Evolutionary conservation across 352 stramenopile species (phyloP).

Genomic region (Pythium grandisporangium): DNA sequence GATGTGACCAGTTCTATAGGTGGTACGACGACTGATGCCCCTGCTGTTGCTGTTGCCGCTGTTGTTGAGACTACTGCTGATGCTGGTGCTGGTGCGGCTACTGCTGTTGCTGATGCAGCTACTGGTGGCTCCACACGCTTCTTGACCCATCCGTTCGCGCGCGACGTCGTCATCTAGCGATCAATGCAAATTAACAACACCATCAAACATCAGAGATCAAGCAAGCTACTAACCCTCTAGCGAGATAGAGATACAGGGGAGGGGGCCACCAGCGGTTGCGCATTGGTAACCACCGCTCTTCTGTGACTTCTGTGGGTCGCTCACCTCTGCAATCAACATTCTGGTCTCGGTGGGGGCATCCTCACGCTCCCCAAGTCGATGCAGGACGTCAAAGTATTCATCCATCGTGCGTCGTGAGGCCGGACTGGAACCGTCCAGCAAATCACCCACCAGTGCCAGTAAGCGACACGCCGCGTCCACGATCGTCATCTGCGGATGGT

Average conservation of each 20-base stretch:
- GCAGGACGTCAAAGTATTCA: conserved; percentile 69
- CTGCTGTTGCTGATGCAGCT: no score
- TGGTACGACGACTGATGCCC: no score
- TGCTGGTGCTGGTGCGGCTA: conserved; percentile 2
- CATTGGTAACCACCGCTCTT: no score
- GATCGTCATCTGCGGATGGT: conserved; percentile 49
- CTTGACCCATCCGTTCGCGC: conserved; percentile 46
- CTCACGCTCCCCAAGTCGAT: conserved; percentile 35
- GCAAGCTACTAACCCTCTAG: no score
- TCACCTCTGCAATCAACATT: conserved; percentile 44
- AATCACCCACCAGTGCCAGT: conserved; percentile 56
- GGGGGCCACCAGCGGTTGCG: no score
- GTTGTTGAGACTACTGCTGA: no score
- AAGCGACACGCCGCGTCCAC: conserved; percentile 59
- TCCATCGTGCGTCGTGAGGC: conserved; percentile 75
- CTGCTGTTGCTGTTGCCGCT: no score
- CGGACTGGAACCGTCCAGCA: conserved; percentile 75
- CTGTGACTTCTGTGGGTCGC: no score
- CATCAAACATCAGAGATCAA: no score
- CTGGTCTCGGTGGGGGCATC: conserved; percentile 22
- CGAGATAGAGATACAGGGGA: no score
- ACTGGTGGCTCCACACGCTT: conserved; percentile 19
- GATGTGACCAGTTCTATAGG: no score
- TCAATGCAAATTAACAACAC: no score
- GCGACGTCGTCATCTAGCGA: conserved; percentile 27